phyloP scores from a whole-genome alignment of 768 basidiomycete genomes.

The Termitomyces bulborhizus region DNA sequence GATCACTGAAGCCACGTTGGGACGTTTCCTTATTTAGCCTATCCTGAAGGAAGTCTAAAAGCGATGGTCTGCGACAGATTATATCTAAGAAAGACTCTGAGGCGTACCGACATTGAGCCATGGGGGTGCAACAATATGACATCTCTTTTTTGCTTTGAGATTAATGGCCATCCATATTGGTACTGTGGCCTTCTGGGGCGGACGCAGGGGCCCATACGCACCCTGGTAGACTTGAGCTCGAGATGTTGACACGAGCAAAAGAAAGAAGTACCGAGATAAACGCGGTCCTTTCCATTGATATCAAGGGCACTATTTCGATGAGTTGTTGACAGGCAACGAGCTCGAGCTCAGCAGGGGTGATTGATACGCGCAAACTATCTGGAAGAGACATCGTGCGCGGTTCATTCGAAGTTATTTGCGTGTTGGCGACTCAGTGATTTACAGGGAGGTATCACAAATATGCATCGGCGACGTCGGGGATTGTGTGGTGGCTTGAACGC shows the following conservation, averaged over 20 bases:
- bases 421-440: background rate
- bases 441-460: too few relatives aligned
- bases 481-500: background rate
- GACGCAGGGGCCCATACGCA: conserved; percentile 87
- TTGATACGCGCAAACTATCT: conserved; percentile 56
- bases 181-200: conserved; percentile 79
- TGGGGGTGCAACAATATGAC: conserved; percentile 82
- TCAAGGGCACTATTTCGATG: conserved; percentile 82
- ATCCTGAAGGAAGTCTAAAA: conserved; percentile 74
- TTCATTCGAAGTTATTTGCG: background rate
- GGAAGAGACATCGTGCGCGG: conserved; percentile 68
- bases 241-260: conserved; percentile 9
- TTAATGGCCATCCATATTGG: conserved; percentile 96
- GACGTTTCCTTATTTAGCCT: conserved; percentile 70
- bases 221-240: conserved; percentile 47
- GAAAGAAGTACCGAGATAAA: conserved; percentile 71
- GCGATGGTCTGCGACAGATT: background rate
- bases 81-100: background rate
- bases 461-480: too few relatives aligned
- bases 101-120: conserved; percentile 84
- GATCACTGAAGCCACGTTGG: conserved; percentile 62
- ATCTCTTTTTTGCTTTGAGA: conserved; percentile 91
- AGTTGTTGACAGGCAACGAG: conserved; percentile 81
- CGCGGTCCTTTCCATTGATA: conserved; percentile 86
- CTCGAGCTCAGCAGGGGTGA: conserved; percentile 83